Evolutionary conservation across 2,329 filamentous ascomycete genomes (phyloP).

Genomic region (Beauveria pseudobassiana): DNA sequence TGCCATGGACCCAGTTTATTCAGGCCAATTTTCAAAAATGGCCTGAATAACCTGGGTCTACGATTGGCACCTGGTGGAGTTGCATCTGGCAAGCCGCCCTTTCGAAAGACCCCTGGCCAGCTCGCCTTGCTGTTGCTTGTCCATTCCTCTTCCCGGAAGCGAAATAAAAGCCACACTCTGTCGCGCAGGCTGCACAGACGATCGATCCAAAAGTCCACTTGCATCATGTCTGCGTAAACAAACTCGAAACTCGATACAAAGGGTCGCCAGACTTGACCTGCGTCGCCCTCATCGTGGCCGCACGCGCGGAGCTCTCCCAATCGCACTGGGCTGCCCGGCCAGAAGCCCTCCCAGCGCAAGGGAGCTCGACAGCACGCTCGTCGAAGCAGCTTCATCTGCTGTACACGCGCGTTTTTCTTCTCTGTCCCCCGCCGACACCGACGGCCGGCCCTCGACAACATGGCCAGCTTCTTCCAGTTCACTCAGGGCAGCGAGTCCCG

Average conservation of each 20-base stretch:
- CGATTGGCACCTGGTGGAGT: no score
- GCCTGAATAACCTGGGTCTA: no score
- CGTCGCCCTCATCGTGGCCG: constrained; percentile 5
- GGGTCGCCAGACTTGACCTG: not conserved
- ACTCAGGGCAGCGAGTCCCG: constrained; percentile 56
- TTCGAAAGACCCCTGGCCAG: not conserved
- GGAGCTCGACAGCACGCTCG: not conserved
- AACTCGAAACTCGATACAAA: not conserved
- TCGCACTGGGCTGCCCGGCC: constrained; percentile 2
- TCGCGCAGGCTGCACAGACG: constrained; percentile 6
- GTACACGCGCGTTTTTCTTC: not conserved
- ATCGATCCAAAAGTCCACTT: not conserved
- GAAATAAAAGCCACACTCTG: not conserved
- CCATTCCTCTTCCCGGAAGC: not conserved
- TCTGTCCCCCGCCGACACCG: no score
- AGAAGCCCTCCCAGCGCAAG: not conserved
- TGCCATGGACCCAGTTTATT: no score
- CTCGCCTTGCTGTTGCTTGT: not conserved
- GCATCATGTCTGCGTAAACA: not conserved
- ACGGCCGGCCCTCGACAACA: constrained; percentile 21
- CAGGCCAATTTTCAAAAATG: no score
- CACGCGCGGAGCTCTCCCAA: constrained; percentile 8
- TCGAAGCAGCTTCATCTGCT: not conserved
- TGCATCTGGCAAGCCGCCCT: not conserved
- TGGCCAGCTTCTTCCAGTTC: constrained; percentile 62